Conservation (phyloP, 2,329 filamentous ascomycete species). For the Penicillium sp. region DNA sequence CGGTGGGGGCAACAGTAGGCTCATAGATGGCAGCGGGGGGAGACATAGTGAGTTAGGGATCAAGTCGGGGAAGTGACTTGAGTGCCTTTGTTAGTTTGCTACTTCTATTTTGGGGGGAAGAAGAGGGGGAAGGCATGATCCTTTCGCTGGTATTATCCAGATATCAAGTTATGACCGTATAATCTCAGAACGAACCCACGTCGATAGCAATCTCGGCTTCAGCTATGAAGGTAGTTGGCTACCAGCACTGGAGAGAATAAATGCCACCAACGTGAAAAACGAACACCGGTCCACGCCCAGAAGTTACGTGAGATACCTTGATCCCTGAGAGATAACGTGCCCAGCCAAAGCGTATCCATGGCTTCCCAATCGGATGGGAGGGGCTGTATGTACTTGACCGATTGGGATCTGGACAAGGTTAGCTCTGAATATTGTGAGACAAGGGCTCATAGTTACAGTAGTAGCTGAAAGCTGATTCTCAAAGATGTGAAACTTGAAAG, state of each 20-base stretch:
- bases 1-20: conserved; percentile 46
- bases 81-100: conserved; percentile 44
- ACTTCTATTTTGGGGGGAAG: conserved; percentile 45
- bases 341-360: conserved; percentile 49
- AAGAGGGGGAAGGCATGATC: conserved; percentile 80
- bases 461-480: conserved; percentile 15
- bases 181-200: conserved; percentile 66
- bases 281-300: conserved; percentile 71
- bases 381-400: conserved; percentile 33
- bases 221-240: conserved; percentile 1
- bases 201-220: conserved; percentile 11
- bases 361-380: conserved; percentile 39
- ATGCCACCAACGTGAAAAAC: conserved; percentile 44
- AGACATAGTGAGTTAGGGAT: conserved; percentile 67
- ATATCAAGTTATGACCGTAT: conserved; percentile 93
- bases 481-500: background rate
- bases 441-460: conserved; percentile 30
- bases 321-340: conserved; percentile 47
- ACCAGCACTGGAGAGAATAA: conserved; percentile 21
- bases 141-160: conserved; percentile 99
- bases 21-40: conserved; percentile 74
- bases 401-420: conserved; percentile 25
- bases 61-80: conserved; percentile 34
- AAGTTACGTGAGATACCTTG: conserved; percentile 57
- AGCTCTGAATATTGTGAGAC: conserved; percentile 16